Percentiles rank a stretch among this genome's conserved stretches.
phyloP scores from a whole-genome alignment of 2,329 filamentous ascomycete species.

The Phyllosticta citriasiana region DNA sequence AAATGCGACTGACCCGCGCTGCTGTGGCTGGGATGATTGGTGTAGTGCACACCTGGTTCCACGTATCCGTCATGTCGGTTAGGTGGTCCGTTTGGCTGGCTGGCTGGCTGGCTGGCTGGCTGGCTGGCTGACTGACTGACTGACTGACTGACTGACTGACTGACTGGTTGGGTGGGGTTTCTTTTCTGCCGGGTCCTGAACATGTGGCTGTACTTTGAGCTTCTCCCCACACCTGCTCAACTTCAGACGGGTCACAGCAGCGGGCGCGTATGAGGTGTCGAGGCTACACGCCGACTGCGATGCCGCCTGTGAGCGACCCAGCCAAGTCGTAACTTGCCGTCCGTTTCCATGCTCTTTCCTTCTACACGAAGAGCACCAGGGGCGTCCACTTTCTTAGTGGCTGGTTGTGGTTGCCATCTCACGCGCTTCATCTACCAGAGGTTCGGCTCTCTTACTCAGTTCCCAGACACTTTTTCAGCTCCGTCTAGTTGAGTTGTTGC shows the following conservation, averaged over 20 bases:
- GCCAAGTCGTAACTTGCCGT: not conserved
- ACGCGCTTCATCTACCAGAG: not conserved
- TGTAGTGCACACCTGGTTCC: not conserved
- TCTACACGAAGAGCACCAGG: not conserved
- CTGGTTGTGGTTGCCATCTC: not conserved
- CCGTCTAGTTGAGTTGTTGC: not conserved
- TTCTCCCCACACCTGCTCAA: not conserved
- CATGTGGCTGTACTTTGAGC: not conserved
- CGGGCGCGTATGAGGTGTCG: not conserved
- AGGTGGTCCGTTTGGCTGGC: not conserved
- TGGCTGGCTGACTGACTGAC: too few species aligned
- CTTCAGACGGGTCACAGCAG: not conserved
- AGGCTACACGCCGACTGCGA: not conserved
- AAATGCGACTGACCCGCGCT: not conserved
- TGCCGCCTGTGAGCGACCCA: not conserved
- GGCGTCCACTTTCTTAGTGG: not conserved
- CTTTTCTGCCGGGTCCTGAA: not conserved
- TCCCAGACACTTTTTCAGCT: not conserved
- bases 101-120: not conserved
- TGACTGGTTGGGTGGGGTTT: not conserved
- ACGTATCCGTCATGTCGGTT: not conserved
- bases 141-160: too few species aligned
- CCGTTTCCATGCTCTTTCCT: not conserved
- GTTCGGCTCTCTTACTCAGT: not conserved
- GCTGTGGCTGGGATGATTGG: not conserved